Percentiles rank a stretch among this genome's conserved stretches.
Conservation (phyloP, 805 yeast genomes). For the Naumovozyma castellii region DNA sequence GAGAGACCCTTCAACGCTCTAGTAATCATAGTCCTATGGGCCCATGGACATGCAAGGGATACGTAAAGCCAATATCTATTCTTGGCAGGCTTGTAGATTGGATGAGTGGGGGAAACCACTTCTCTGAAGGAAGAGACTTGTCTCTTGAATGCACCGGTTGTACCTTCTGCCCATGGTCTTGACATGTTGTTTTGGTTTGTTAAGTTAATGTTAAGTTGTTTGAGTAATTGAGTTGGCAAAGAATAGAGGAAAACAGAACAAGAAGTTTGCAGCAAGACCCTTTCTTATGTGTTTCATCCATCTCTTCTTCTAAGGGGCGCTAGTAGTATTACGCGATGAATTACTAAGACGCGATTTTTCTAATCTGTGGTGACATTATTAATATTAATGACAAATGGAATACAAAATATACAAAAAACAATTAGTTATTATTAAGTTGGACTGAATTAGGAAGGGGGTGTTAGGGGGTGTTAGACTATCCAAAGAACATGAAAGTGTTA, state of each 20-base stretch:
- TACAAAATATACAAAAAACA: too few relatives aligned
- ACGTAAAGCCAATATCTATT: slow-evolving; percentile 82
- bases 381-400: too few relatives aligned
- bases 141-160: slow-evolving; percentile 49
- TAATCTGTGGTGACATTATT: not conserved
- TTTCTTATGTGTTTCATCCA: too few relatives aligned
- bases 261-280: too few relatives aligned
- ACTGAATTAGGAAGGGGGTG: too few relatives aligned
- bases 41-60: slow-evolving; percentile 91
- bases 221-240: not conserved
- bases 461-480: too few relatives aligned
- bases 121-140: slow-evolving; percentile 53
- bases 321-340: not conserved
- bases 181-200: slow-evolving; percentile 12
- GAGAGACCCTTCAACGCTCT: slow-evolving; percentile 65
- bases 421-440: too few relatives aligned
- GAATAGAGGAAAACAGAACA: too few relatives aligned
- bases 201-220: not conserved
- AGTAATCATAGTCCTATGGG: slow-evolving; percentile 72
- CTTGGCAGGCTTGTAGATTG: slow-evolving; percentile 62
- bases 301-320: too few relatives aligned
- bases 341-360: not conserved
- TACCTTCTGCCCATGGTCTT: slow-evolving; percentile 25
- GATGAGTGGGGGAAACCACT: slow-evolving; percentile 41
- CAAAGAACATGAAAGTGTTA: too few relatives aligned